Evolutionary conservation across 2,329 filamentous ascomycete genomes (phyloP), one percentile per base, ranked within the genome.

Genomic region (Penicillium sp.): DNA sequence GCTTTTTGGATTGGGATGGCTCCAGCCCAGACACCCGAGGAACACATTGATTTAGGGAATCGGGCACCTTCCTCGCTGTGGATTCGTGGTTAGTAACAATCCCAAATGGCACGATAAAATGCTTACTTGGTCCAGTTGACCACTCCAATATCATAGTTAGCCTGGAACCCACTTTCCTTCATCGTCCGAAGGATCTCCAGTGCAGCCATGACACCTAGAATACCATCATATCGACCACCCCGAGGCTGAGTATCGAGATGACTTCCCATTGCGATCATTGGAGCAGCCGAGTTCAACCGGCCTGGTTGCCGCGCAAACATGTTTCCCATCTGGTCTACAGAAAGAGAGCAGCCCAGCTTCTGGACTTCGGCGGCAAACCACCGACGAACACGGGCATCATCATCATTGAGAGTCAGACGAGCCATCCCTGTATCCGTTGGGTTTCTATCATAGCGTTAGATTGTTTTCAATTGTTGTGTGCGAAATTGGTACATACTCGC

Each of bases 11-110:
- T 75, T 0, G 85, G 75, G 12, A 89, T 85, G 0, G 77, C 77
- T 9, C 79, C 87, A 0, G 88, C 84, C 89, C 89, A 92, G 2
- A 92, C 89, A 1, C 88, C 89, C 0, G 88, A 90, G 0, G 86
- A 79, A 19, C 87, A 78, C 87, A 90, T 91, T 8, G 84, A 88
- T 43, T 85, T 85, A 0, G 89, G 88, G 60, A 92, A 93, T 0
- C 89, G 83, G 0, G 89, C 89, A 1, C 89, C 89, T 73, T 92
- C 89, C 75, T 92, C 89, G 66, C 84, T 91, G 13, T 45, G 5
- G 23, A 13, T 1, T 29, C 6, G 6, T 25, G 7, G 35, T 60
- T 31, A 58, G 35, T 13, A 6, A 49, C 17, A 35, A 23, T 21
- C 6, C 3, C 3, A 8, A 8, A 50, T n/a, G 8, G 17, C 13